phyloP scores from a whole-genome alignment of 345 rosid genomes.

The Noccaea bulbosa region DNA sequence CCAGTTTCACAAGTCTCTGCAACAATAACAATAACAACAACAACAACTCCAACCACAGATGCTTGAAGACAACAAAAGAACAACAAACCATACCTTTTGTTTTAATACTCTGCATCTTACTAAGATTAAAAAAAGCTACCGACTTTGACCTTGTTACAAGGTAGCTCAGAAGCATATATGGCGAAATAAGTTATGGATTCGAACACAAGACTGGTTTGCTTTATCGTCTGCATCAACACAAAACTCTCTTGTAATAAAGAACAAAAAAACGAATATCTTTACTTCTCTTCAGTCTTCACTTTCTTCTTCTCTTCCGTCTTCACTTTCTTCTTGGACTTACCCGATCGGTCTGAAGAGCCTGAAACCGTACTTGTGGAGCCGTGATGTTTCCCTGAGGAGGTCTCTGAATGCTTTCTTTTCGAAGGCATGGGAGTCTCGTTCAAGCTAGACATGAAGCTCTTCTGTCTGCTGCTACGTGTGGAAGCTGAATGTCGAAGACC shows the following conservation, averaged over 20 bases:
- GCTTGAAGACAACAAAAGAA: conserved; percentile 28
- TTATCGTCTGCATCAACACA: not conserved
- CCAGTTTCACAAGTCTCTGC: conserved; percentile 53
- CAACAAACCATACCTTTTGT: not conserved
- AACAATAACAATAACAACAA: conserved; percentile 42
- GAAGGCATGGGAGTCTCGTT: conserved; percentile 48
- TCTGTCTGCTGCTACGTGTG: conserved; percentile 53
- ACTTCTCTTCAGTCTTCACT: conserved; percentile 41
- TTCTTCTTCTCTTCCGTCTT: conserved; percentile 48
- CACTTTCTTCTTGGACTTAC: conserved; percentile 45
- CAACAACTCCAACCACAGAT: conserved; percentile 46
- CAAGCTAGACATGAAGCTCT: conserved; percentile 42
- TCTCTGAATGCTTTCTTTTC: conserved; percentile 46
- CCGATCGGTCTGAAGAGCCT: conserved; percentile 46
- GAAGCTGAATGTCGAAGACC: conserved; percentile 42
- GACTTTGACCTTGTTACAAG: conserved; percentile 10
- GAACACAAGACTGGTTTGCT: conserved; percentile 19
- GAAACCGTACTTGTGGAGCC: conserved; percentile 34
- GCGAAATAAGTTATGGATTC: conserved; percentile 15
- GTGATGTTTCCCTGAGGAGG: conserved; percentile 30
- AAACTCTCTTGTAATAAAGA: conserved; percentile 1
- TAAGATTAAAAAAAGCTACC: not conserved
- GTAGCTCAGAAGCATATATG: conserved; percentile 15
- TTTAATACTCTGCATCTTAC: not conserved
- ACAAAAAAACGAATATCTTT: not conserved